Percentiles rank a stretch among this genome's conserved stretches.
These are phyloP conservation scores for Coemansia furcata DNA, from an alignment of 192 early-diverging fungal species.

Conservation along the genomic window DNA sequence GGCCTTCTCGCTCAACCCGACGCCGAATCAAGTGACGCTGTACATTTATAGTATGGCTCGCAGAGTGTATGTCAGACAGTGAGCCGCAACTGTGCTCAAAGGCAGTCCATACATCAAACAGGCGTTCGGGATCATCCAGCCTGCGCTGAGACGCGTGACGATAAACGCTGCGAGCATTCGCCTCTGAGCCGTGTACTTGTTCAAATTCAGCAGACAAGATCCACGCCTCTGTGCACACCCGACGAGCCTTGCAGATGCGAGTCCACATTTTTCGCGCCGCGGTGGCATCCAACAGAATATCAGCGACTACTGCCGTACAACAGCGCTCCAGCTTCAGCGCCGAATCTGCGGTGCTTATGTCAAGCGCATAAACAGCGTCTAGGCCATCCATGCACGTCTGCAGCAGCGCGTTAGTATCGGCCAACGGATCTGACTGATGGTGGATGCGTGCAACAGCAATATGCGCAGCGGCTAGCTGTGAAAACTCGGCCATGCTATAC, in stretches of 20 bases:
- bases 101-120: constrained; percentile 36
- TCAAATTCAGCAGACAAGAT: constrained; percentile 43
- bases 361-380: constrained; percentile 19
- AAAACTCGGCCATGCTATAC: constrained; percentile 41
- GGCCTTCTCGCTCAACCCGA: constrained; percentile 11
- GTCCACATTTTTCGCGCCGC: constrained; percentile 31
- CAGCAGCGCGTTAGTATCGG: constrained; percentile 2
- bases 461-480: constrained; percentile 12
- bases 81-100: constrained; percentile 29
- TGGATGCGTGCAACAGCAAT: constrained; percentile 14
- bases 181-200: constrained; percentile 8
- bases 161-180: constrained; percentile 30
- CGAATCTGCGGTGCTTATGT: constrained; percentile 34
- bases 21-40: constrained; percentile 26
- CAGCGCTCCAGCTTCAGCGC: constrained; percentile 30
- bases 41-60: constrained; percentile 15
- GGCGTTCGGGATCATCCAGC: constrained; percentile 36
- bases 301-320: constrained; percentile 6
- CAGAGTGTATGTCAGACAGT: constrained; percentile 3
- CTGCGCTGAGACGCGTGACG: constrained; percentile 44
- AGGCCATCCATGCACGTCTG: constrained; percentile 19
- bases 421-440: neutral
- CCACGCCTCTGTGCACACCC: constrained; percentile 37
- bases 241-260: constrained; percentile 34
- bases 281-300: neutral